Evolutionary conservation across 2,329 filamentous ascomycete genomes (phyloP), one percentile per base, ranked within the genome.

Genomic region (Cephalotrichum gorgonifer): DNA sequence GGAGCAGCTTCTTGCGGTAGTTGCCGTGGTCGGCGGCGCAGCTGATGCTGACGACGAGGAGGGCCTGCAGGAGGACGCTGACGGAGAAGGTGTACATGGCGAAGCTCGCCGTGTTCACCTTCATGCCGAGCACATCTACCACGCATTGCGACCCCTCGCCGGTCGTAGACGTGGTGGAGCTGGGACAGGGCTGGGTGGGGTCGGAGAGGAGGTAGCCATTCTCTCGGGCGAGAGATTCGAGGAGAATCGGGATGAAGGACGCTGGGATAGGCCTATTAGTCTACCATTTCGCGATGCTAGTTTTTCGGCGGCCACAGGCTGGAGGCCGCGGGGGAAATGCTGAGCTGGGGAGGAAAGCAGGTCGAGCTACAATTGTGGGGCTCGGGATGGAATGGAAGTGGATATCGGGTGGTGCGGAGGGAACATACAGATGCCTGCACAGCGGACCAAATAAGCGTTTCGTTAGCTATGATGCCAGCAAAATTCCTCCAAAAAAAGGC

Each of bases 71-170:
- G 20, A 96, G 66, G 2, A 98, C 93, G 62, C 88, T 94, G 59
- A 94, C 73, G 51, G 89, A 95, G 66, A 98, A 98, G 2, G 89
- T 96, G 68, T 97, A 97, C 88, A 97, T 95, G 62, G 89, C 91
- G 64, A 97, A 96, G 64, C 87, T 94, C 31, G 91, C 90, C 1
- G 91, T 96, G 66, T 97, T 97, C 68, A 98, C 84, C 59, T 95
- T 84, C 52, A 86, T 65, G 6, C 91, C 91, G 23, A 95, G 70
- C 5, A 97, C 72, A 54, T 84, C 79, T 51, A 97, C 81, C 52
- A 97, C 73, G 61, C 93, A 98, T 62, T 94, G 88, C 44, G 74
- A 75, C 39, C 72, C 70, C 55, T 72, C 68, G 22, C 23, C 47
- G 25, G 48, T 39, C 4, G 44, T 50, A 49, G 76, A 76, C 54